Conservation (phyloP, 768 basidiomycete species). For the Boletus fagicola region DNA sequence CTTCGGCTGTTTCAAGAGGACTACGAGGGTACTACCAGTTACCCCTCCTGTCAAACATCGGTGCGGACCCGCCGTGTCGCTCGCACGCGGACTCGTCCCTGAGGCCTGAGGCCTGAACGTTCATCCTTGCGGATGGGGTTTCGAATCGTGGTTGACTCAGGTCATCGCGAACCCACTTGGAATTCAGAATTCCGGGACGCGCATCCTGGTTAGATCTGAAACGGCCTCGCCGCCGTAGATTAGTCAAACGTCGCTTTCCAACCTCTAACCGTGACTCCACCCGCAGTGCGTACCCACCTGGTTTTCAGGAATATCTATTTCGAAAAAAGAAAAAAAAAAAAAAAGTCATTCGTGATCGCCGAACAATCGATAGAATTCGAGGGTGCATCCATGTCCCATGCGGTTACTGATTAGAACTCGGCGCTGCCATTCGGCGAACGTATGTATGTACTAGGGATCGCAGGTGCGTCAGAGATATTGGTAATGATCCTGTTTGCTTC, state of each 20-base stretch:
- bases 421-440: neutral
- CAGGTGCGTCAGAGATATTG: neutral
- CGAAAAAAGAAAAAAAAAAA: neutral
- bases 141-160: neutral
- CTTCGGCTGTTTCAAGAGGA: conserved; percentile 9
- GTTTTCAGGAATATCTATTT: neutral
- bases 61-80: neutral
- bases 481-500: neutral
- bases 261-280: neutral
- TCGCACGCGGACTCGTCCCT: conserved; percentile 5
- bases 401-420: conserved; percentile 7
- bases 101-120: too few relatives aligned
- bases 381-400: neutral
- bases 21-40: neutral
- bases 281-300: neutral
- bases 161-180: neutral
- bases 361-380: conserved; percentile 6
- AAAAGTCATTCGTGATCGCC: conserved; percentile 11
- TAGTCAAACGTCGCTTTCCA: neutral
- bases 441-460: neutral
- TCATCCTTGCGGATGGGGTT: neutral
- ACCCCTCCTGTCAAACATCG: neutral
- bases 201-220: neutral
- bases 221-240: neutral
- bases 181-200: neutral